Base-by-base conservation (phyloP, 176 grass and related monocot genomes). In the Poa pratensis region DNA sequence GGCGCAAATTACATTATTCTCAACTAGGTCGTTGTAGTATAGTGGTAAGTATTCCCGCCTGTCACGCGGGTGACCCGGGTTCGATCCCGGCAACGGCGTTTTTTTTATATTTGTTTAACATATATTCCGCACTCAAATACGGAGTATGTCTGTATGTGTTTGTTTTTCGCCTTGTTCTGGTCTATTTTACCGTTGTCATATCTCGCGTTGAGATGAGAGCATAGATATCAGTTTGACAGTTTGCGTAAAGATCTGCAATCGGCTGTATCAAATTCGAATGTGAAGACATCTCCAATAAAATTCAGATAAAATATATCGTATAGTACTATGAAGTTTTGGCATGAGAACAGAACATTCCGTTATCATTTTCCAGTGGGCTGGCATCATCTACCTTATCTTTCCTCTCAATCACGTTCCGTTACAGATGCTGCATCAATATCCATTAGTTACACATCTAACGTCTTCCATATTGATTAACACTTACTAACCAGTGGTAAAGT, bases 21-120 rank as follows among this genome's bases (percentile, higher is more conserved):
- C 28, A 30, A 37, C 35, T 37, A 37, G 35, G 35, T 37, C 28
- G 28, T 51, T 51, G 49, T 51, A 17, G 14, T 51, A 51, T 17
- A 16, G 49, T 51, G 49, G 14, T 16, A 50, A 50, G 48, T 50
- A 15, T 97, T 89, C 87, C 86, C 90, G 95, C 88, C 95, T 94
- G 92, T 94, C 92, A 97, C 89, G 95, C 90, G 86, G 86, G 88
- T 18, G 88, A 97, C 90, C 90, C 88, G 95, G 92, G 92, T 97
- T 97, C 90, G 89, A 97, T 97, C 90, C 92, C 92, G 90, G 90
- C 92, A 97, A 89, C 86, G 86, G 90, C 86, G 90, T 0, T 3
- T 17, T 34, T 42, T 39, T 50, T 52, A 30, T 52, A 17, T 17
- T 17, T 52, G 35, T 37, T 37, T 37, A 5, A 5, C 3, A 37